Conservation (phyloP, 768 basidiomycete species). For the Cubamyces lactineus region DNA sequence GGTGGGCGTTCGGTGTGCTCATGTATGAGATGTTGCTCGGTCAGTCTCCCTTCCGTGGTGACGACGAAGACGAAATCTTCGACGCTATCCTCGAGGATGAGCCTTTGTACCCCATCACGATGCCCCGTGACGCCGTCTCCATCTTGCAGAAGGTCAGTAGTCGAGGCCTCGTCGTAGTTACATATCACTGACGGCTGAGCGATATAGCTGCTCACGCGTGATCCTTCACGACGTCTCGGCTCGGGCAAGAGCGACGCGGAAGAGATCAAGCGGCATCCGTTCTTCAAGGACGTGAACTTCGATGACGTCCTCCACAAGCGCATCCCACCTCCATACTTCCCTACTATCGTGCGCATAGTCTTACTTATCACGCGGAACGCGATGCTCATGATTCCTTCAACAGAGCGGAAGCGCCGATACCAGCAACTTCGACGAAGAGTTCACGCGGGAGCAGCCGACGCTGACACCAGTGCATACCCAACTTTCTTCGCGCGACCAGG, state of each 20-base stretch:
- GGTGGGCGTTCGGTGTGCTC: constrained; percentile 99
- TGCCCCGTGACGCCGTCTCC: constrained; percentile 96
- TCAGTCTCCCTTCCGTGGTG: constrained; percentile 98
- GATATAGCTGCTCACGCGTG: constrained; percentile 83
- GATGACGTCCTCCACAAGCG: constrained; percentile 98
- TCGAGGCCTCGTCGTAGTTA: no score
- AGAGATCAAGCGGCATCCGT: constrained; percentile 96
- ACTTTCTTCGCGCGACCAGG: constrained; percentile 85
- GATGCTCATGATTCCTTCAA: neutral
- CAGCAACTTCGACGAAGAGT: constrained; percentile 96
- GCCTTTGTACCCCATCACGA: constrained; percentile 97
- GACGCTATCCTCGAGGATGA: constrained; percentile 99
- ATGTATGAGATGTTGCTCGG: constrained; percentile 99
- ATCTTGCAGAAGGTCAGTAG: constrained; percentile 86
- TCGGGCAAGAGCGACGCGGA: constrained; percentile 92
- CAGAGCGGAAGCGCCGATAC: constrained; percentile 87
- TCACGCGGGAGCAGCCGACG: constrained; percentile 95
- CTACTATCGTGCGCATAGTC: constrained; percentile 76
- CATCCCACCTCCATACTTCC: constrained; percentile 97
- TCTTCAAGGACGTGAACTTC: constrained; percentile 98
- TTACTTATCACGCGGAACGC: neutral
- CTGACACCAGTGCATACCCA: constrained; percentile 97
- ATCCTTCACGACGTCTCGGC: constrained; percentile 88
- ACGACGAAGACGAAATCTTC: constrained; percentile 99
- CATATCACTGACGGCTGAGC: neutral